Base-by-base conservation (phyloP, 495 filamentous ascomycete species). In the Cercophora samala region DNA sequence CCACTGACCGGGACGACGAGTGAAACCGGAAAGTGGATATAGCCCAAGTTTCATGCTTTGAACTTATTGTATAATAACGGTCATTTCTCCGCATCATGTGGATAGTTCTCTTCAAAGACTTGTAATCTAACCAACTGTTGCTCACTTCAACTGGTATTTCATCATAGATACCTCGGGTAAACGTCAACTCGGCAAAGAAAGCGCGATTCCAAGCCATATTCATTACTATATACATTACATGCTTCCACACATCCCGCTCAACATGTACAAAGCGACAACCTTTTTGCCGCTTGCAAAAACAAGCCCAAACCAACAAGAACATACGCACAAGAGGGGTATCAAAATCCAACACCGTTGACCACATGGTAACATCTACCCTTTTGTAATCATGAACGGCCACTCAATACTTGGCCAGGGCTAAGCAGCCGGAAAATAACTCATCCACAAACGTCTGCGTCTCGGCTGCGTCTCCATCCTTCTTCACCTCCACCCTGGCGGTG, bases 371-470 rank as follows among this genome's bases (percentile, higher is more conserved):
- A n/a, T n/a, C n/a, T n/a, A n/a, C n/a, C 26, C 26, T 29, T 29
- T 29, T 29, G 26, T n/a, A n/a, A 8, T 29, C 26, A 29, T 29
- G 26, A 29, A 4, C 26, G 8, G 26, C 37, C 15, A 0, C 37
- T 46, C 37, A 32, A 26, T 60, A 25, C 23, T 60, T 60, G 6
- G 8, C 58, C 58, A 32, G 9, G 4, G 58, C 46, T 24, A 75
- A 59, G 62, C 76, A 75, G 18, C 69, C 53, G 24, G 70, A 66
- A 55, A 77, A 76, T 25, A 77, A 60, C 62, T 77, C 75, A 17
- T 77, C 75, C 13, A 75, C 75, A 37, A 77, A 77, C 25, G 72
- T 77, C 42, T 69, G 68, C 17, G 66, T 67, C 25, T 73, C 70
- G 42, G 66, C 69, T 22, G 53, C 64, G n/a, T 67, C 69, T 53